Evolutionary conservation across 495 filamentous ascomycete species (phyloP), one percentile per base, ranked within the genome.

Genomic region (Penicillium argentinense): DNA sequence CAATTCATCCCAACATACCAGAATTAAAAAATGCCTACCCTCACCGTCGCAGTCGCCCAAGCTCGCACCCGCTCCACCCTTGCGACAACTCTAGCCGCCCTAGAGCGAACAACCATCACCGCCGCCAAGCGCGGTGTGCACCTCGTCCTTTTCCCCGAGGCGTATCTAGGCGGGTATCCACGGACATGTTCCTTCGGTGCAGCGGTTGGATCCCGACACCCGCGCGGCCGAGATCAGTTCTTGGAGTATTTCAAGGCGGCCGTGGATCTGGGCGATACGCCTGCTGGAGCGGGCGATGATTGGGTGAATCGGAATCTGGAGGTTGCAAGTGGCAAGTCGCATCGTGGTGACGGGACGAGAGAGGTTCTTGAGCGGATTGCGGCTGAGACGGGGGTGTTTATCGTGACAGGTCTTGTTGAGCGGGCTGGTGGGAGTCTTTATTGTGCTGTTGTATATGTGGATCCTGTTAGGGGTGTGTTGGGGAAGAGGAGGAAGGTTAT

Each of bases 401-500:
- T 96, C 27, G 84, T 87, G 0, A 80, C 81, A 0, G 92, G 92
- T 0, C 55, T 91, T 12, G 83, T 97, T 9, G 92, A 97, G 64
- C 80, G 77, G 45, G 74, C 81, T 2, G 91, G 84, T 0, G 92
- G 90, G 0, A 91, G 80, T 49, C 56, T 97, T 48, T 97, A 95
- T 55, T 97, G 92, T 68, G 77, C 77, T 1, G 88, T 81, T 9
- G 70, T 96, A 5, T 96, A 91, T 62, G 85, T 97, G 0, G 89
- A 89, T 66, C 91, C 92, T 0, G 53, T 58, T 4, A 46, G 73
- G 26, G 91, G 91, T 1, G 59, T 84, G 1, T 54, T 95, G 24
- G 92, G 91, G 29, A 97, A 97, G 75, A 80, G 92, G 51, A 74
- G 92, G 52, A 97, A 97, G 72, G 89, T 97, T n/a, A 95, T 96